Base-by-base conservation (phyloP, 2,329 filamentous ascomycete genomes). In the Beauveria rudraprayagi region DNA sequence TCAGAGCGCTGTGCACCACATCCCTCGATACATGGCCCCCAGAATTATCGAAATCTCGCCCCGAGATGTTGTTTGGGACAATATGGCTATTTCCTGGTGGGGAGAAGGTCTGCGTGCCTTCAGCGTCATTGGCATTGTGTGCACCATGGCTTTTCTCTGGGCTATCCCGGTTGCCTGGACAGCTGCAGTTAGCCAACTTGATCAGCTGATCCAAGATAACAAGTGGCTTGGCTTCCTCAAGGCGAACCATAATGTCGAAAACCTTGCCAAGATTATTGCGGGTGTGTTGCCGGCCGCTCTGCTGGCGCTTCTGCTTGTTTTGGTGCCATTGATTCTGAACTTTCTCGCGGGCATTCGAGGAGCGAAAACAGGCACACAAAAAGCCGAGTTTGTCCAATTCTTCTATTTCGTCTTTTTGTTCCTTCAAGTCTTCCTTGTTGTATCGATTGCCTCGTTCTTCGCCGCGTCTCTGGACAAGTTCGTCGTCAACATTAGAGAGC, bases 31-130 rank as follows among this genome's bases (percentile, higher is more conserved):
- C 51, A 99, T 99, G 94, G 83, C 91, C 1, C 94, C 94, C 0
- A 85, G 94, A 30, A 83, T 90, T 46, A 89, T 96, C n/a, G 94
- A 99, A 71, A 92, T 99, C 52, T 91, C 92, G 7, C 94, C 94
- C 0, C 87, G 88, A 48, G 92, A 97, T 70, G 91, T 99, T 9
- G 82, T 95, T 46, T 99, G 94, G 94, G 91, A 95, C 66, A 99
- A 99, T 70, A 93, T 99, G 87, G 92, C 91, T 0, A 89, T 97
- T 67, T 86, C 83, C 60, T 97, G 94, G 93, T 97, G 92, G 92
- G 87, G 93, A 64, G 83, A 88, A 61, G 96, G 93, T 80, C 69
- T 91, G 34, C 84, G 91, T 30, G 86, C 86, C 2, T 82, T 78
- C 41, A 71, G 88, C 9, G 87, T 93, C 11, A 76, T 91, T 34